phyloP scores from a whole-genome alignment of 2,329 filamentous ascomycete genomes.

The Verticillium zaregamsianum region DNA sequence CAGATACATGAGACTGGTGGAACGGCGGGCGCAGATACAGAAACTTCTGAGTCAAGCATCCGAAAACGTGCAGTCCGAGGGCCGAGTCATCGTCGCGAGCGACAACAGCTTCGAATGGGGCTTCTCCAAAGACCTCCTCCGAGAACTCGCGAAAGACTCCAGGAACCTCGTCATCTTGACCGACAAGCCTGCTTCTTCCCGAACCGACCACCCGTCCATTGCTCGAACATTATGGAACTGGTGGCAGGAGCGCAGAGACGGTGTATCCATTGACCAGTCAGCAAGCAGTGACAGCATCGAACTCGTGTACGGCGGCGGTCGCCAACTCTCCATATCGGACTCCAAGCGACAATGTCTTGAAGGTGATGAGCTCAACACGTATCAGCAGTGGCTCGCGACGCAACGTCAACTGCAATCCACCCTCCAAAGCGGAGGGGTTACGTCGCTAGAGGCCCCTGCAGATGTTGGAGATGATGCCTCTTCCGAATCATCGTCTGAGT shows the following conservation, averaged over 20 bases:
- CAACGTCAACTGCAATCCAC: constrained; percentile 84
- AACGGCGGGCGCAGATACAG: constrained; percentile 75
- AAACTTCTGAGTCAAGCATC: constrained; percentile 52
- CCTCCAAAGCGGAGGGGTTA: constrained; percentile 64
- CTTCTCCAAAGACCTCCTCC: constrained; percentile 78
- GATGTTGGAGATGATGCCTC: constrained; percentile 80
- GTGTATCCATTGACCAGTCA: constrained; percentile 54
- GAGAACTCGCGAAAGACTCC: constrained; percentile 67
- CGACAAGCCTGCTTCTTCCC: constrained; percentile 57
- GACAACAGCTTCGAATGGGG: constrained; percentile 93
- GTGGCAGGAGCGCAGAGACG: constrained; percentile 67
- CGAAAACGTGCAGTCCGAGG: constrained; percentile 38
- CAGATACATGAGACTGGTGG: constrained; percentile 75
- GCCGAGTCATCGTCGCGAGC: constrained; percentile 83
- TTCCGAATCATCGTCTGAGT: constrained; percentile 79
- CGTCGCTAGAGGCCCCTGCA: constrained; percentile 63
- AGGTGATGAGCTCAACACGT: constrained; percentile 71
- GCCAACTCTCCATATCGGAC: constrained; percentile 56
- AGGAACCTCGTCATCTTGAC: constrained; percentile 86
- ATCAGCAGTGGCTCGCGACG: constrained; percentile 89
- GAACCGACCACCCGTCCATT: constrained; percentile 49
- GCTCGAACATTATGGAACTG: constrained; percentile 75
- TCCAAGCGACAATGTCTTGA: constrained; percentile 63
- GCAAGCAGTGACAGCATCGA: constrained; percentile 56
- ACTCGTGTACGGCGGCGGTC: constrained; percentile 61